Conservation (phyloP, 2,329 filamentous ascomycete genomes). For the Cephalotrichum gorgonifer region DNA sequence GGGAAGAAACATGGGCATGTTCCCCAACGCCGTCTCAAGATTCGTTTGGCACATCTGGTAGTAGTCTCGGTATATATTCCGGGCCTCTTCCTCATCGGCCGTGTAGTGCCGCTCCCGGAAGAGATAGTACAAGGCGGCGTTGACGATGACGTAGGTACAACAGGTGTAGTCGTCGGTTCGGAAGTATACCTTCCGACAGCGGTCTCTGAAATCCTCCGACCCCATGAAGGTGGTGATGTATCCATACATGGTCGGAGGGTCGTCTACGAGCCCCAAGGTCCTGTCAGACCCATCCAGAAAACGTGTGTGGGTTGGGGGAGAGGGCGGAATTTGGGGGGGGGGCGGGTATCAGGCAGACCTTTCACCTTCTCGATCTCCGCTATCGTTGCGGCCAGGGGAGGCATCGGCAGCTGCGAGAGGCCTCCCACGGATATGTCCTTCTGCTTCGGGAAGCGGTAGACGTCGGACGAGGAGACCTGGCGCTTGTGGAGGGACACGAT, state of each 20-base stretch:
- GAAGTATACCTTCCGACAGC: constrained; percentile 41
- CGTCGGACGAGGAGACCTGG: constrained; percentile 26
- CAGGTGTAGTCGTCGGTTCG: constrained; percentile 7
- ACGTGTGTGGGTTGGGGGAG: background rate
- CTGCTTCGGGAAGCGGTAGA: constrained; percentile 31
- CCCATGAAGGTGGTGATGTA: constrained; percentile 39
- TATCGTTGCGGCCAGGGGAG: constrained; percentile 37
- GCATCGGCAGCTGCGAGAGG: constrained; percentile 42
- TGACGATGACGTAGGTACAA: constrained; percentile 36
- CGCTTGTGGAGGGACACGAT: constrained; percentile 40
- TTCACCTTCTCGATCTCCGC: constrained; percentile 36
- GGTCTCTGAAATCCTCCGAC: constrained; percentile 36
- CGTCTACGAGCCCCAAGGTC: constrained; percentile 19
- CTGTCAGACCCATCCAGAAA: constrained; percentile 3
- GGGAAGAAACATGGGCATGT: constrained; percentile 45
- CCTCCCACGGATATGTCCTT: constrained; percentile 33
- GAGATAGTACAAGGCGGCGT: constrained; percentile 37
- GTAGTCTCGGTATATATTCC: constrained; percentile 25
- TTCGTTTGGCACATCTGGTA: constrained; percentile 33
- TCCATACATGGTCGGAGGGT: constrained; percentile 36
- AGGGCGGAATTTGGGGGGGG: background rate
- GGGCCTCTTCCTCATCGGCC: constrained; percentile 1
- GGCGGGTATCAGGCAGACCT: constrained; percentile 22
- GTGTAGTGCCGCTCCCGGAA: constrained; percentile 33
- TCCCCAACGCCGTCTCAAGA: constrained; percentile 36